These are phyloP conservation scores for Wickerhamiella domercqiae DNA, from an alignment of 805 yeast species.

Conservation along the genomic window DNA sequence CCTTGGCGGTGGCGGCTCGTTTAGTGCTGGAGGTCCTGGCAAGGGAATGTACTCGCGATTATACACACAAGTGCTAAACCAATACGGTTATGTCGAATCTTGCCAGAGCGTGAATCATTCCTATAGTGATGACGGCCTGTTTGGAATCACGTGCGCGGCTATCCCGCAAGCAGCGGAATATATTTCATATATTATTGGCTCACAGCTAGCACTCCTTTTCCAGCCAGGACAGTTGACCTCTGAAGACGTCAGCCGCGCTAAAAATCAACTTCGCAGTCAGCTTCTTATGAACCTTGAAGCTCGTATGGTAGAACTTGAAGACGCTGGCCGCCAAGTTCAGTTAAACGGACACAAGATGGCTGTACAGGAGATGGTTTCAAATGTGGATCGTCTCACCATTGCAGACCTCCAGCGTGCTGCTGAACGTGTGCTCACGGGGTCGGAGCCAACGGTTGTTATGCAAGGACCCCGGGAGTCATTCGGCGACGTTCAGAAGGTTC, in stretches of 20 bases:
- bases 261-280: conserved; percentile 78
- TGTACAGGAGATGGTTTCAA: conserved; percentile 64
- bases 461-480: conserved; percentile 77
- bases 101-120: conserved; percentile 81
- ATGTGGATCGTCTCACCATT: conserved; percentile 53
- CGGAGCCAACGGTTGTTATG: conserved; percentile 71
- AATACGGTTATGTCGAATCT: conserved; percentile 79
- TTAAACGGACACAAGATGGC: conserved; percentile 62
- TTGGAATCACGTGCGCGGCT: conserved; percentile 77
- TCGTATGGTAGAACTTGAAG: conserved; percentile 87
- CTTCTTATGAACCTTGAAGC: conserved; percentile 86
- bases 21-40: conserved; percentile 98
- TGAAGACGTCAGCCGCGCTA: conserved; percentile 73
- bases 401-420: conserved; percentile 64
- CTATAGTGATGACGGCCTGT: conserved; percentile 77
- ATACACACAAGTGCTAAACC: conserved; percentile 81
- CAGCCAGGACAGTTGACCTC: conserved; percentile 46
- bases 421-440: conserved; percentile 56
- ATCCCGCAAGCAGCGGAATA: conserved; percentile 75
- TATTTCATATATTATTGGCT: conserved; percentile 62
- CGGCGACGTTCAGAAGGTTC: conserved; percentile 62
- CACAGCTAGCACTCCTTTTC: conserved; percentile 40
- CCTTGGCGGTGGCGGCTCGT: conserved; percentile 94
- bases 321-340: conserved; percentile 87
- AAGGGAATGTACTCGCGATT: conserved; percentile 96